Evolutionary conservation across 2,329 filamentous ascomycete species (phyloP), one percentile per base, ranked within the genome.

Genomic region (Penicillium capsulatum): DNA sequence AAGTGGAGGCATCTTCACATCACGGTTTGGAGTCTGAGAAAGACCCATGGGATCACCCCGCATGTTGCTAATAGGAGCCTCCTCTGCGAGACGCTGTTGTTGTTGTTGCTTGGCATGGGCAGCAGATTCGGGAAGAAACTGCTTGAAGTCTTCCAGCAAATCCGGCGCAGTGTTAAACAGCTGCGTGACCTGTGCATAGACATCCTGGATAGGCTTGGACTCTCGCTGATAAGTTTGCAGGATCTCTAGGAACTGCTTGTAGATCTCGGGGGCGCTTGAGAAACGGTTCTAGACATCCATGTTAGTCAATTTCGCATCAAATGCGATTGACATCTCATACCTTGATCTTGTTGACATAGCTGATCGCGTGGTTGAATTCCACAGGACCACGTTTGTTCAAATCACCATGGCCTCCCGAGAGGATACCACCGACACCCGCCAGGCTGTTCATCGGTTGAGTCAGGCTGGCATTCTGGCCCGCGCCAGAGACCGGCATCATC

Each of bases 271-370:
- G 50, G 94, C 90, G 58, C 90, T 84, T 55, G 94, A 84, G 67
- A 97, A 98, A 31, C 92, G 91, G 62, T 97, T 98, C 88, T 95
- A 11, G 4, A 14, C 5, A 14, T 15, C 8, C 7, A 8, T n/a
- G 26, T 28, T 14, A 28, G 11, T 14, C 13, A 14, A 42, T 31
- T 40, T 14, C 13, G 4, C 15, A 8, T 36, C 14, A 32, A 10
- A 35, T 14, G 28, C 31, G 16, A 15, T 24, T 30, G 16, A 41
- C 3, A 13, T 31, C 16, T 44, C 77, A 64, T 70, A 92, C 90
- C 83, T 98, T 98, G 58, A 98, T 98, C 70, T 98, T 98, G 63
- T 98, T 98, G 38, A 98, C 92, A 59, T 98, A 98, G 64, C 90
- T 97, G 49, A 98, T 98, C 0, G 92, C 92, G 68, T 98, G 92